These are phyloP conservation scores for Candida ovalis DNA, from an alignment of 805 yeast genomes.

Conservation along the genomic window DNA sequence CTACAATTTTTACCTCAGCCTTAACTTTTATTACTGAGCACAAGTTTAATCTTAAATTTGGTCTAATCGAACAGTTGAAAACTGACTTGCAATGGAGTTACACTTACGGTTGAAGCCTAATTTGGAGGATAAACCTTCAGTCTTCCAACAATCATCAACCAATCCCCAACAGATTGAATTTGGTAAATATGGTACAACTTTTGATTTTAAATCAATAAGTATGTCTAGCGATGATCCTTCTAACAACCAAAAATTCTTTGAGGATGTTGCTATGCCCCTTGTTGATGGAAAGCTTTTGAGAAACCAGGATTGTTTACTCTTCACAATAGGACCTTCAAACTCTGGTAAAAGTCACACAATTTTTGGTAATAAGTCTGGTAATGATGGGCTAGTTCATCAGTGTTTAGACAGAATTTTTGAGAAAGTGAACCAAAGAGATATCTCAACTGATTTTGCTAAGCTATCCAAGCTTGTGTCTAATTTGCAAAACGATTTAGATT, in stretches of 20 bases:
- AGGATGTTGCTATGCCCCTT: constrained; percentile 30
- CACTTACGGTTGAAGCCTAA: constrained; percentile 37
- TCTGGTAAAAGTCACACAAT: constrained; percentile 44
- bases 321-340: constrained; percentile 52
- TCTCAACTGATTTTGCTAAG: constrained; percentile 7
- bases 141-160: constrained; percentile 14
- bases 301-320: constrained; percentile 38
- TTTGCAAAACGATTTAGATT: constrained; percentile 7
- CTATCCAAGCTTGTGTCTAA: constrained; percentile 12
- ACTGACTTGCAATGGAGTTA: constrained; percentile 15
- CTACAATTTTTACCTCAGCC: not conserved
- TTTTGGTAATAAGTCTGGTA: constrained; percentile 28
- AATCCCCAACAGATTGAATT: constrained; percentile 23
- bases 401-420: constrained; percentile 25
- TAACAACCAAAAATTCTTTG: constrained; percentile 31
- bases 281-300: constrained; percentile 30
- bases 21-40: not conserved
- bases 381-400: constrained; percentile 15
- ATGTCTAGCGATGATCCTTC: constrained; percentile 28
- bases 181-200: constrained; percentile 22
- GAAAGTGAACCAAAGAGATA: constrained; percentile 5
- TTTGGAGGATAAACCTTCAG: constrained; percentile 13
- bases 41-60: not conserved
- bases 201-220: constrained; percentile 24
- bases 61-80: not conserved